Evolutionary conservation across 805 yeast species (phyloP).

Genomic region (Ogataea siamensis): DNA sequence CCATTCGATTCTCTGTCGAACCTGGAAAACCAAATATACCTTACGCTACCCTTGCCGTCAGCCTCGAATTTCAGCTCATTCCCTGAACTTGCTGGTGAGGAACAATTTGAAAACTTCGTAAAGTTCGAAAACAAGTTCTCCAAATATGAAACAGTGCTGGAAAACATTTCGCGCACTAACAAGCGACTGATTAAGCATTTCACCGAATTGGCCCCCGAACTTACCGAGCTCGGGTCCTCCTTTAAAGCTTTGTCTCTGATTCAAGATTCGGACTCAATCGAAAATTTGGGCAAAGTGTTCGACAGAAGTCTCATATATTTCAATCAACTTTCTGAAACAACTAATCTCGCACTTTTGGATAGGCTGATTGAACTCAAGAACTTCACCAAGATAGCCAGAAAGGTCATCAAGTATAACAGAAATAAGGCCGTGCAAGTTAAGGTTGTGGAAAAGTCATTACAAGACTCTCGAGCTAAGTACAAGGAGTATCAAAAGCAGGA

Average conservation of each 20-base stretch:
- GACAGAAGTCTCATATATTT: conserved; percentile 65
- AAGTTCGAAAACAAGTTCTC: conserved; percentile 33
- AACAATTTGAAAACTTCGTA: conserved; percentile 29
- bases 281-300: conserved; percentile 81
- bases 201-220: conserved; percentile 46
- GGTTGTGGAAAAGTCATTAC: conserved; percentile 29
- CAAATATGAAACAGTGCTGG: conserved; percentile 33
- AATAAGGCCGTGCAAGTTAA: conserved; percentile 34
- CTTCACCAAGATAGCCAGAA: conserved; percentile 32
- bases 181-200: conserved; percentile 45
- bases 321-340: conserved; percentile 35
- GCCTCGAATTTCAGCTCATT: conserved; percentile 26
- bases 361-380: conserved; percentile 35
- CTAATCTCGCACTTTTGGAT: conserved; percentile 34
- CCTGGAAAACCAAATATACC: conserved; percentile 55
- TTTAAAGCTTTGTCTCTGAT: conserved; percentile 56
- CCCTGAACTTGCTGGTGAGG: conserved; percentile 29
- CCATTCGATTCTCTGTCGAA: conserved; percentile 55
- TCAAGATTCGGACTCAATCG: conserved; percentile 46
- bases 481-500: conserved; percentile 32
- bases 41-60: conserved; percentile 59
- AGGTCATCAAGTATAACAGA: conserved; percentile 34
- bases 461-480: conserved; percentile 25
- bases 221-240: conserved; percentile 50
- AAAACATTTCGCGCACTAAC: conserved; percentile 38